A percentile compares a stretch with the other conserved stretches of the same genome.
These are phyloP conservation scores for Monosporascus sp. DNA, from an alignment of 2,329 filamentous ascomycete species.

Conservation along the genomic window DNA sequence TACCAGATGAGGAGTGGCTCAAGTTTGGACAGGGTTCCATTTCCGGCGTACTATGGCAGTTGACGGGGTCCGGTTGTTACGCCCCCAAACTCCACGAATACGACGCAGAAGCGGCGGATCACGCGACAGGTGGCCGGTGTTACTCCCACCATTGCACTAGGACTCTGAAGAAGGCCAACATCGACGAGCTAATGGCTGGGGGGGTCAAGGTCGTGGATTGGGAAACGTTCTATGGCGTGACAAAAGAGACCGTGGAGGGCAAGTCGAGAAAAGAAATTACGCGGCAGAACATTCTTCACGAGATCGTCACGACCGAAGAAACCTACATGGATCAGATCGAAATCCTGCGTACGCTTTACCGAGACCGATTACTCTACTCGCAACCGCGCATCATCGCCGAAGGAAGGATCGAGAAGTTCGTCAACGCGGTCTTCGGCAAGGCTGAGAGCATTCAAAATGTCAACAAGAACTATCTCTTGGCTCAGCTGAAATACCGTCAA, in stretches of 20 bases:
- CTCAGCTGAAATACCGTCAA: slow-evolving; percentile 93
- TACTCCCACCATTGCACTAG: slow-evolving; percentile 93
- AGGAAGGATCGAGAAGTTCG: slow-evolving; percentile 72
- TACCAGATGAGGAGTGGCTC: slow-evolving; percentile 95
- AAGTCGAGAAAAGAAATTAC: slow-evolving; percentile 83
- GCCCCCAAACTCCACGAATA: slow-evolving; percentile 73
- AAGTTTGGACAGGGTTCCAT: slow-evolving; percentile 79
- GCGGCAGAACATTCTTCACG: slow-evolving; percentile 88
- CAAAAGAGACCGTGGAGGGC: slow-evolving; percentile 66
- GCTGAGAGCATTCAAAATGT: slow-evolving; percentile 82
- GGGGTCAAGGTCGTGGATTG: slow-evolving; percentile 73
- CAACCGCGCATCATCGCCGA: slow-evolving; percentile 78
- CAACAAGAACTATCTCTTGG: slow-evolving; percentile 87
- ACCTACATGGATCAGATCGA: slow-evolving; percentile 85
- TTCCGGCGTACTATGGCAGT: slow-evolving; percentile 87
- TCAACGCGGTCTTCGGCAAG: slow-evolving; percentile 83
- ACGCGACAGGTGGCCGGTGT: slow-evolving; percentile 66
- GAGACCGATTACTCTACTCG: slow-evolving; percentile 68
- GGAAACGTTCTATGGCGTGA: slow-evolving; percentile 82
- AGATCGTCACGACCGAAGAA: slow-evolving; percentile 92
- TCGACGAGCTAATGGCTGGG: slow-evolving; percentile 67
- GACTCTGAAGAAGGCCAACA: slow-evolving; percentile 89
- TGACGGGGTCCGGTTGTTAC: slow-evolving; percentile 90
- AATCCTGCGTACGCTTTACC: slow-evolving; percentile 78
- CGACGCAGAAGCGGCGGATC: slow-evolving; percentile 29